Conservation (phyloP, 2,329 filamentous ascomycete genomes). For the Plectosphaerella cucumerina region DNA sequence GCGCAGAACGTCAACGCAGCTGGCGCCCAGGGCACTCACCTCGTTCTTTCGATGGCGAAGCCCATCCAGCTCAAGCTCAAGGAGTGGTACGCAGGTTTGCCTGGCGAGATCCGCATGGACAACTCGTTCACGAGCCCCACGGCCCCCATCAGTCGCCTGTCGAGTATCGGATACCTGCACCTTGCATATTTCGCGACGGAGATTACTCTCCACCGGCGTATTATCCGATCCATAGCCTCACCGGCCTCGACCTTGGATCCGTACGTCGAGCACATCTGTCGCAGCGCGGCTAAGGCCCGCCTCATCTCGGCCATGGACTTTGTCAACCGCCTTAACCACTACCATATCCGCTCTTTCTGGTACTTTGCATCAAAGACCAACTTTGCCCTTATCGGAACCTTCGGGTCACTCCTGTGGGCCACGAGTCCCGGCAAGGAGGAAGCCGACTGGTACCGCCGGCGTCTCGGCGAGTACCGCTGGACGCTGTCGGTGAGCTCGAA, state of each 20-base stretch:
- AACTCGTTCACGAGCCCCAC: conserved; percentile 37
- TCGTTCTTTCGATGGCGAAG: conserved; percentile 72
- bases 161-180: conserved; percentile 73
- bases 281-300: conserved; percentile 87
- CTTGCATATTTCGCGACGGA: conserved; percentile 91
- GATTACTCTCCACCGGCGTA: conserved; percentile 87
- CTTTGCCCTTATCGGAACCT: conserved; percentile 92
- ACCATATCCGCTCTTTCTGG: conserved; percentile 90
- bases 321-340: conserved; percentile 83
- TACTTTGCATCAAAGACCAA: conserved; percentile 84
- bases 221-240: conserved; percentile 70
- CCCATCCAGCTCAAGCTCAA: conserved; percentile 79
- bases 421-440: conserved; percentile 85
- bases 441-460: conserved; percentile 83
- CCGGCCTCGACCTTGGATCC: conserved; percentile 53
- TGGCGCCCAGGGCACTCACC: conserved; percentile 64
- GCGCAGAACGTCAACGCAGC: conserved; percentile 64
- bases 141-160: conserved; percentile 40
- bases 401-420: conserved; percentile 84
- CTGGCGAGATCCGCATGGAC: conserved; percentile 62
- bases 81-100: conserved; percentile 75
- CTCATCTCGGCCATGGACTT: conserved; percentile 97
- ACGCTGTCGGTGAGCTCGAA: conserved; percentile 83
- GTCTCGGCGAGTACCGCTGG: conserved; percentile 89
- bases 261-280: conserved; percentile 88